Evolutionary conservation across 2,329 filamentous ascomycete species (phyloP).

Genomic region (Claviceps paspali): DNA sequence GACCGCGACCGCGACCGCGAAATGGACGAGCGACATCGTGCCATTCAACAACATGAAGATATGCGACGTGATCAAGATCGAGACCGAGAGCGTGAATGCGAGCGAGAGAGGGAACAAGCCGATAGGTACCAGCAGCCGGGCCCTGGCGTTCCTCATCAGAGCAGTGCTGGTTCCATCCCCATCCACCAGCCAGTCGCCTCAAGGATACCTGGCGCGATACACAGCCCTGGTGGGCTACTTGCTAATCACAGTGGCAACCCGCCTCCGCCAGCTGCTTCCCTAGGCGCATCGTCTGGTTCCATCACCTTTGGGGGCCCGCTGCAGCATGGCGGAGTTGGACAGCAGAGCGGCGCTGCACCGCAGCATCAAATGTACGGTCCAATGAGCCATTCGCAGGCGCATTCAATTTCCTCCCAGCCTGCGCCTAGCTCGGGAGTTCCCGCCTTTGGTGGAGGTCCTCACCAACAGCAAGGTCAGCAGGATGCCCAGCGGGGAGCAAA

Average conservation of each 20-base stretch:
- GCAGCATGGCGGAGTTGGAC: slow-evolving; percentile 36
- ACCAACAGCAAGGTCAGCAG: slow-evolving; percentile 29
- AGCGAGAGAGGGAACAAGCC: slow-evolving; percentile 29
- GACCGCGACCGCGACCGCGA: slow-evolving; percentile 35
- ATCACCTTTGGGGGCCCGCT: slow-evolving; percentile 40
- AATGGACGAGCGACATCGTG: slow-evolving; percentile 32
- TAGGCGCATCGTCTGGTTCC: slow-evolving; percentile 36
- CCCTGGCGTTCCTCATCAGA: slow-evolving; percentile 47
- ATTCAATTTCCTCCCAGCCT: slow-evolving; percentile 37
- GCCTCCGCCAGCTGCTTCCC: slow-evolving; percentile 32
- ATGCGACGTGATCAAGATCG: slow-evolving; percentile 37
- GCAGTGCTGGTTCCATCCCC: slow-evolving; percentile 73
- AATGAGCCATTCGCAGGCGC: slow-evolving; percentile 33
- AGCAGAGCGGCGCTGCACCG: slow-evolving; percentile 28
- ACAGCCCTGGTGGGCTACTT: slow-evolving; percentile 81
- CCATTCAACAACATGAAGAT: slow-evolving; percentile 31
- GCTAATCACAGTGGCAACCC: slow-evolving; percentile 52
- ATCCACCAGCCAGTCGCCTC: slow-evolving; percentile 90
- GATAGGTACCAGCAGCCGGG: slow-evolving; percentile 51
- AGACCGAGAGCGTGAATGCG: slow-evolving; percentile 48
- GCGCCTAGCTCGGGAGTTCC: slow-evolving; percentile 44
- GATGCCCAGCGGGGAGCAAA: slow-evolving; percentile 39
- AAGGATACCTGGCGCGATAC: slow-evolving; percentile 64
- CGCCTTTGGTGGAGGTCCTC: slow-evolving; percentile 57
- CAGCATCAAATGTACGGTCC: slow-evolving; percentile 44